Base-by-base conservation (phyloP, 768 basidiomycete species). In the Collybia sordida region DNA sequence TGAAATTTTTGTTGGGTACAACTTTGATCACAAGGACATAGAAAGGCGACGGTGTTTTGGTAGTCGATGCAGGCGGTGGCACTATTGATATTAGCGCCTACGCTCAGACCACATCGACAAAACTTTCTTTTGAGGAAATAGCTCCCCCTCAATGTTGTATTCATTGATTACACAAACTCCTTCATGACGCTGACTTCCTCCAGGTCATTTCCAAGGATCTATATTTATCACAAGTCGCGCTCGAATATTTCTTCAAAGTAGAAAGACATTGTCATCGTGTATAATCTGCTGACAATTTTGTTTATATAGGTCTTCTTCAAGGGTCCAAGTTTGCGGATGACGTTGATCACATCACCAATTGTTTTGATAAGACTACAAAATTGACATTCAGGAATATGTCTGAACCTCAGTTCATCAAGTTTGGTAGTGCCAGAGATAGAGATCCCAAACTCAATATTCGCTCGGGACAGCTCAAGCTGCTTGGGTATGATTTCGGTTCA, bases 21-120 rank as follows among this genome's bases (percentile, higher is more conserved):
- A 3, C 12, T 9, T 22, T 19, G 15, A 52, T 18, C 17, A 24
- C n/a, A 17, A 18, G 14, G 25, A n/a, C 42, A n/a, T 46, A 80
- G 77, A 62, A 62, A 12, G 72, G 72, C 4, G 60, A 78, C 37
- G 75, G 75, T 1, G 62, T 81, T 3, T 67, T 83, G 43, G 64
- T 84, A 28, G 73, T 83, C 6, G 81, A 85, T 56, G 81, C 82
- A 3, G 82, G 83, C 8, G 80, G 79, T 34, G 82, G 80, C n/a
- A 85, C 81, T 0, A 66, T 85, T 24, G 82, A 84, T 52, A 66
- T 84, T 27, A 82, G 78, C 54, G 70, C 77, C 1, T 85, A 83
- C 51, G 67, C 68, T 14, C 56, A 56, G 9, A 66, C 62, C 2
- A 52, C 65, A 1, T 51, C 61, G 19, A 15, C 48, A 6, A 49